Evolutionary conservation across 805 yeast genomes (phyloP), one percentile per base, ranked within the genome.

Genomic region (Jamesozyma lodderae): DNA sequence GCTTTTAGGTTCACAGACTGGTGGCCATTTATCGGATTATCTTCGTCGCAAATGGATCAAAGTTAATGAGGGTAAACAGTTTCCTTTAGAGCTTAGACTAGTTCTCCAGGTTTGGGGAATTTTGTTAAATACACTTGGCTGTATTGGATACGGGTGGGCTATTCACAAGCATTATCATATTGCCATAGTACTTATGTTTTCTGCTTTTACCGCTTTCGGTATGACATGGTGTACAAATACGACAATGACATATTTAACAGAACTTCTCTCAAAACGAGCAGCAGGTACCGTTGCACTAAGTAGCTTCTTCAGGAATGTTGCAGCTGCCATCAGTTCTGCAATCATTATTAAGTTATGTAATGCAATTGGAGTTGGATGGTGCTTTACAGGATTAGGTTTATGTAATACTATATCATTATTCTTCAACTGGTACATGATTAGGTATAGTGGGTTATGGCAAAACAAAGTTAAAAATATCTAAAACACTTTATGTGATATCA

Each of bases 151-250:
- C 47, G 79, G 79, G 0, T 73, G 79, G 79, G 55, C 73, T 22
- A 57, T 67, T 23, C 58, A 70, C 13, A 58, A 55, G 26, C 59
- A 60, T 10, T 59, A 59, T 14, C 68, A 61, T 36, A 57, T 69
- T 24, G 65, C 54, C 0, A 43, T 66, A 6, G 60, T 72, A 3
- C 64, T 70, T 37, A 59, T 69, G 4, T 68, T 69, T 42, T 53
- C 70, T 0, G 72, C 70, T 41, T 48, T 72, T 4, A 59, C 61
- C 22, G 76, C 77, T 0, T 69, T 71, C 47, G 78, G 79, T 1
- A 64, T 72, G 63, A 70, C 78, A 0, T 73, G 77, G 71, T 69
- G 72, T 22, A 70, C 72, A 42, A 69, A 71, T 16, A 66, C 73
- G 0, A 69, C 70, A 3, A 72, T 75, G 42, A 70, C 79, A 0